Base-by-base conservation (phyloP, 495 filamentous ascomycete species). In the Melanomma pulvis-pyrius region DNA sequence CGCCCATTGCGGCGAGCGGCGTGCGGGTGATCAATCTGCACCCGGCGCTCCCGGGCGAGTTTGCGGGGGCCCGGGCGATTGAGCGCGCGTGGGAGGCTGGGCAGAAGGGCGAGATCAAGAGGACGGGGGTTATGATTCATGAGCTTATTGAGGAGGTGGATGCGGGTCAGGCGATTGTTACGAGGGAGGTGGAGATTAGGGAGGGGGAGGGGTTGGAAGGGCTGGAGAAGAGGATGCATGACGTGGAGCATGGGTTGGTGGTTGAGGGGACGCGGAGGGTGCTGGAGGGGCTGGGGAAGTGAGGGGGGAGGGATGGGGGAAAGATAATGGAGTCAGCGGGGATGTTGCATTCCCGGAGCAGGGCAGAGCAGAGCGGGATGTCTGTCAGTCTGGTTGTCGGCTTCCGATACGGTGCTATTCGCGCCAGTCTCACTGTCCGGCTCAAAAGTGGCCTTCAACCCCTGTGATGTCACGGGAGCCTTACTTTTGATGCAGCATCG, bases 51-150 rank as follows among this genome's bases (percentile, higher is more conserved):
- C 88, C 87, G 24, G 87, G 87, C 17, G 80, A 86, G 65, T 93
- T 93, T 71, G 88, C 94, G 75, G 92, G 92, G 7, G 85, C 88
- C 74, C 76, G 84, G 63, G 92, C 90, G 1, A 96, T 97, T 67
- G 83, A 87, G 61, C 82, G 92, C 19, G 92, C 92, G 22, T 89
- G 88, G 75, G 81, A 84, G 34, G 91, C 90, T 54, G 96, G 87
- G 76, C 71, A 87, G 73, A 83, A 83, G 24, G 90, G 89, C 8
- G 85, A 84, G 74, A 84, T 93, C 39, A 83, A 89, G 71, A 86
- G 82, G 74, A 97, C 92, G 1, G 92, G 92, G 0, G 87, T 94
- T n/a, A 97, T 98, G 92, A 86, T 96, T 2, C 92, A 96, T 77
- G 87, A 91, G 73, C 91, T 96, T 49, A 90, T 96, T 68, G 83